phyloP scores from a whole-genome alignment of 495 filamentous ascomycete species.

The Friedmanniomyces endolithicus region DNA sequence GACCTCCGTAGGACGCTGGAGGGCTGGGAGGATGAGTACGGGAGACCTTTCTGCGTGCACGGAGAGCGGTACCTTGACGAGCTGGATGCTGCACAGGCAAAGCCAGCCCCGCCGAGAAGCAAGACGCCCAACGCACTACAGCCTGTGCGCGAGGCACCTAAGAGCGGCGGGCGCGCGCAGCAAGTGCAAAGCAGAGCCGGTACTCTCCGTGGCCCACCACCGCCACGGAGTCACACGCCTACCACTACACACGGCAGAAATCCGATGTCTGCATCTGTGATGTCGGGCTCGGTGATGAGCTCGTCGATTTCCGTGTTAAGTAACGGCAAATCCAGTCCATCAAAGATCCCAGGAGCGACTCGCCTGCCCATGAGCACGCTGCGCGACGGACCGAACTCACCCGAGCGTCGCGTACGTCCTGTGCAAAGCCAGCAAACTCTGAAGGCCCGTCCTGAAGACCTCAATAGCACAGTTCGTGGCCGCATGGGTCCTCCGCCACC shows the following conservation, averaged over 20 bases:
- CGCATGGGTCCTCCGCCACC: constrained; percentile 65
- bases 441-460: constrained; percentile 21
- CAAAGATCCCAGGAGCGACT: constrained; percentile 56
- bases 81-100: constrained; percentile 51
- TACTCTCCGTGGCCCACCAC: constrained; percentile 27
- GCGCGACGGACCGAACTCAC: constrained; percentile 70
- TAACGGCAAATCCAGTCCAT: constrained; percentile 45
- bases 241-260: constrained; percentile 42
- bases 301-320: constrained; percentile 23
- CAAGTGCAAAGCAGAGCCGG: constrained; percentile 14
- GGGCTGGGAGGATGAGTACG: constrained; percentile 86
- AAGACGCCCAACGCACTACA: constrained; percentile 54
- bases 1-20: constrained; percentile 74
- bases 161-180: constrained; percentile 9
- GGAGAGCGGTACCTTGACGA: constrained; percentile 80
- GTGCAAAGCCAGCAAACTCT: constrained; percentile 3
- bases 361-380: constrained; percentile 69
- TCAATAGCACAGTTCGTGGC: constrained; percentile 33
- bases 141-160: constrained; percentile 18
- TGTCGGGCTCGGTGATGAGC: constrained; percentile 8
- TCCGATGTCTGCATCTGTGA: constrained; percentile 38
- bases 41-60: constrained; percentile 81
- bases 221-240: constrained; percentile 46
- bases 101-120: constrained; percentile 53
- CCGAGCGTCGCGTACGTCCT: constrained; percentile 45